Percentiles rank a stretch among this genome's conserved stretches.
Evolutionary conservation across 306 rosid species (phyloP).

Genomic region (Heteromeles arbutifolia): DNA sequence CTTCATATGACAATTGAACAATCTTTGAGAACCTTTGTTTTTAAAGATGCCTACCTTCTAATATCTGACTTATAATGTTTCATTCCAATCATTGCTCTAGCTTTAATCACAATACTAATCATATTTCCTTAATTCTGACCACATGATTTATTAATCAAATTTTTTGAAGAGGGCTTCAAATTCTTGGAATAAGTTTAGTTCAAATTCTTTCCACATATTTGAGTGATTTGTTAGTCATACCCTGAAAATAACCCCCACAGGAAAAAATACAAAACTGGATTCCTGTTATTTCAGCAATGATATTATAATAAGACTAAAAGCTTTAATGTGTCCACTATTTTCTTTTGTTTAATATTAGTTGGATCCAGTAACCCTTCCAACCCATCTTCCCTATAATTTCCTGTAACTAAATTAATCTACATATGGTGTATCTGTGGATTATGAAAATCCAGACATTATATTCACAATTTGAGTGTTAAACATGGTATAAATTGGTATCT

Average conservation of each 20-base stretch:
- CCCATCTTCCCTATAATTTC: background rate
- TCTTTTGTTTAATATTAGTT: background rate
- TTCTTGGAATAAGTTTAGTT: background rate
- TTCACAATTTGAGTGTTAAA: background rate
- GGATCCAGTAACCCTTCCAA: background rate
- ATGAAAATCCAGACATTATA: background rate
- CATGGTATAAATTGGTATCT: background rate
- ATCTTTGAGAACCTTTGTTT: background rate
- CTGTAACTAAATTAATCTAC: background rate
- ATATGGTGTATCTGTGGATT: background rate
- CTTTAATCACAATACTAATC: background rate
- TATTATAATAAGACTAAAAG: background rate
- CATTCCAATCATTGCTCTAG: background rate
- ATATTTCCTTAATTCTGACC: background rate
- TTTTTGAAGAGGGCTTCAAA: background rate
- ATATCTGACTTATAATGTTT: background rate
- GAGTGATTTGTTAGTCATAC: background rate
- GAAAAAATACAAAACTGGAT: background rate
- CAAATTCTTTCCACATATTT: background rate
- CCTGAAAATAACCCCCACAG: background rate
- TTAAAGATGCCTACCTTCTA: background rate
- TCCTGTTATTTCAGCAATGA: background rate
- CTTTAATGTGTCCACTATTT: background rate
- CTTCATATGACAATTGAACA: too few species aligned
- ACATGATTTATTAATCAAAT: background rate